phyloP scores from a whole-genome alignment of 176 grass and related monocot genomes.

The Oropetium thomaeum region DNA sequence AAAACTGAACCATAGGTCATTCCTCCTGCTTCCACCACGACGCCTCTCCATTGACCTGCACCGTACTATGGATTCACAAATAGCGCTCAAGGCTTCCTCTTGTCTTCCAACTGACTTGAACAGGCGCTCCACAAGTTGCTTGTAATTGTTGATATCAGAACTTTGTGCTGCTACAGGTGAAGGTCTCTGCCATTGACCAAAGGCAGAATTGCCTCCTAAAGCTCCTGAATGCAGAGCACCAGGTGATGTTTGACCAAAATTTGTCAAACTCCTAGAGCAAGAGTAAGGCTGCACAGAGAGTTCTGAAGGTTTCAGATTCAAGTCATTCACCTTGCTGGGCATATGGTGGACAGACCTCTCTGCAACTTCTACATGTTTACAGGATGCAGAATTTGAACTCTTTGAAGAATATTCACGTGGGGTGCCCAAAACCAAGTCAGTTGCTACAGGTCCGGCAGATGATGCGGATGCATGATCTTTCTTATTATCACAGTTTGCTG shows the following conservation, averaged over 20 bases:
- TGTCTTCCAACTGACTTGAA: conserved; percentile 75
- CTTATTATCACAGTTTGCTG: conserved; percentile 4
- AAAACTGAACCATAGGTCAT: conserved; percentile 86
- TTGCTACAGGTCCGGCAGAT: conserved; percentile 54
- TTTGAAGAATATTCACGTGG: conserved; percentile 47
- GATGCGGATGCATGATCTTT: conserved; percentile 50
- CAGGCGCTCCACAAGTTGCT: conserved; percentile 54
- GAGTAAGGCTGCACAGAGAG: conserved; percentile 36
- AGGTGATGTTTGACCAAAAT: conserved; percentile 26
- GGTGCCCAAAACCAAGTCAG: conserved; percentile 82
- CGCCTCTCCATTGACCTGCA: conserved; percentile 32
- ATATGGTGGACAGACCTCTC: conserved; percentile 24
- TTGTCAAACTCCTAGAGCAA: conserved; percentile 25
- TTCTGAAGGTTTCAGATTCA: conserved; percentile 36
- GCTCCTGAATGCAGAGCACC: conserved; percentile 31
- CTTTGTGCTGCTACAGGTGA: conserved; percentile 35
- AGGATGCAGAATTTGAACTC: conserved; percentile 20
- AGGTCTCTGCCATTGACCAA: conserved; percentile 46
- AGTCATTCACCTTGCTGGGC: conserved; percentile 40
- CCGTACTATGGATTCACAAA: conserved; percentile 50
- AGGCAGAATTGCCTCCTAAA: conserved; percentile 43
- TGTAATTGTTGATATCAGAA: conserved; percentile 66
- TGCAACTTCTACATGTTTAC: conserved; percentile 27
- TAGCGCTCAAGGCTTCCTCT: conserved; percentile 70
- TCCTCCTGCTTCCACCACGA: conserved; percentile 50